Conservation (phyloP, 257 asterid species). For the Oldenlandia corymbosa region DNA sequence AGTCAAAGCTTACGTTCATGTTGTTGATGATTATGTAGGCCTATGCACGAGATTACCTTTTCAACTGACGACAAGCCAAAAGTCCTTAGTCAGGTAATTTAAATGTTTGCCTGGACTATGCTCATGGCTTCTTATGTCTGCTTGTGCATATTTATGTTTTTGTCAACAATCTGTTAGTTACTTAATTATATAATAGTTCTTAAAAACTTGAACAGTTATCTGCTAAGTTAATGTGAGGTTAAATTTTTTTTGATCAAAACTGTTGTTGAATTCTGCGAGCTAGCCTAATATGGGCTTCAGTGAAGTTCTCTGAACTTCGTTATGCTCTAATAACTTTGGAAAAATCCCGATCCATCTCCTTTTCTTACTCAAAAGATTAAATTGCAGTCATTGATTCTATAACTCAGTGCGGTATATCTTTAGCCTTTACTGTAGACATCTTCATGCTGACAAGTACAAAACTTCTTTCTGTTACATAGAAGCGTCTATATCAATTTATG, state of each 20-base stretch:
- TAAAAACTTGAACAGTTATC: background rate
- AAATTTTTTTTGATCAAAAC: background rate
- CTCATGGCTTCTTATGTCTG: background rate
- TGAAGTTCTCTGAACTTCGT: background rate
- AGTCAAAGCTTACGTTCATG: constrained; percentile 11
- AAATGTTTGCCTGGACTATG: constrained; percentile 9
- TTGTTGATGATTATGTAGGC: constrained; percentile 47
- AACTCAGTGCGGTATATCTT: background rate
- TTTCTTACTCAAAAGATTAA: too few species aligned
- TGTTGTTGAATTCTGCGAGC: background rate
- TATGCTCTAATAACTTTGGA: background rate
- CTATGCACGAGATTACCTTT: constrained; percentile 97
- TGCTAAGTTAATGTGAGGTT: background rate
- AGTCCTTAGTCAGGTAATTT: constrained; percentile 85
- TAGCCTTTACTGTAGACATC: background rate
- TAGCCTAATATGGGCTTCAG: background rate
- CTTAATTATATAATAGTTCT: background rate
- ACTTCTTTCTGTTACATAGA: background rate
- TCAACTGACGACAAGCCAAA: constrained; percentile 90
- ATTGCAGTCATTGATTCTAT: background rate
- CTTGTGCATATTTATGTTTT: background rate
- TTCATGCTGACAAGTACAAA: background rate
- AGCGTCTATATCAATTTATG: background rate
- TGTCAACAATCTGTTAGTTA: too few species aligned
- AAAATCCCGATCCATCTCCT: too few species aligned